These are phyloP conservation scores for Hygrocybe punicea DNA, from an alignment of 768 basidiomycete species.

Conservation along the genomic window DNA sequence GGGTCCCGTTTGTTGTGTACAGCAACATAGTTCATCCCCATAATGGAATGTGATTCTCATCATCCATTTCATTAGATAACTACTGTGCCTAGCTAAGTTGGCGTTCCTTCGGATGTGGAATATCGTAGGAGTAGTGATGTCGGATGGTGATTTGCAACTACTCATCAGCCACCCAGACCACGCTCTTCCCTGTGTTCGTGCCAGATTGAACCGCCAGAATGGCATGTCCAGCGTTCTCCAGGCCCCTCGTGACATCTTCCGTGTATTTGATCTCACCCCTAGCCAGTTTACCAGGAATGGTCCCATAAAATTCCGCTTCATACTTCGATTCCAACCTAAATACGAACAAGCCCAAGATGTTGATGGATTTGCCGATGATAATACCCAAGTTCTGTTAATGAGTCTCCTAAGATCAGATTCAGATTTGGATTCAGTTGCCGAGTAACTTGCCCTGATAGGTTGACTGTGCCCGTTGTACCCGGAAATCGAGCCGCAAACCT, in stretches of 20 bases:
- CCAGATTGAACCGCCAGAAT: constrained; percentile 33
- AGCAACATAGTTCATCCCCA: too few relatives aligned
- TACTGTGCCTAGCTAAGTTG: too few relatives aligned
- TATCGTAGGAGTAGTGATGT: too few relatives aligned
- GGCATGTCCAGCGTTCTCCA: constrained; percentile 30
- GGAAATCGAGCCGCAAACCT: constrained; percentile 3
- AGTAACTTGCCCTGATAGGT: constrained; percentile 2
- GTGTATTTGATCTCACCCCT: constrained; percentile 29
- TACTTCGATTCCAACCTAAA: constrained; percentile 20
- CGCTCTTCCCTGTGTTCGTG: constrained; percentile 27
- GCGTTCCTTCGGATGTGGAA: too few relatives aligned
- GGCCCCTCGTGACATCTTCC: constrained; percentile 31
- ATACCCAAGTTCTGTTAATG: too few relatives aligned
- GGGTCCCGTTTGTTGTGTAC: too few relatives aligned
- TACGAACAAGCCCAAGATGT: constrained; percentile 37
- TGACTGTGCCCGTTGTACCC: constrained; percentile 11
- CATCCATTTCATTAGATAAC: too few relatives aligned
- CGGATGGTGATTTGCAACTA: too few relatives aligned
- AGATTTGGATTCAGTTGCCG: neutral
- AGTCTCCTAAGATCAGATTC: neutral
- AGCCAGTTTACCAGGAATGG: constrained; percentile 29
- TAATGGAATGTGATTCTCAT: too few relatives aligned
- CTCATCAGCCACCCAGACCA: constrained; percentile 4
- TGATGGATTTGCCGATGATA: too few relatives aligned
- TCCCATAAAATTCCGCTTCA: constrained; percentile 26